Evolutionary conservation across 2,329 filamentous ascomycete species (phyloP), one percentile per base, ranked within the genome.

Genomic region (Aspergillus jensenii): DNA sequence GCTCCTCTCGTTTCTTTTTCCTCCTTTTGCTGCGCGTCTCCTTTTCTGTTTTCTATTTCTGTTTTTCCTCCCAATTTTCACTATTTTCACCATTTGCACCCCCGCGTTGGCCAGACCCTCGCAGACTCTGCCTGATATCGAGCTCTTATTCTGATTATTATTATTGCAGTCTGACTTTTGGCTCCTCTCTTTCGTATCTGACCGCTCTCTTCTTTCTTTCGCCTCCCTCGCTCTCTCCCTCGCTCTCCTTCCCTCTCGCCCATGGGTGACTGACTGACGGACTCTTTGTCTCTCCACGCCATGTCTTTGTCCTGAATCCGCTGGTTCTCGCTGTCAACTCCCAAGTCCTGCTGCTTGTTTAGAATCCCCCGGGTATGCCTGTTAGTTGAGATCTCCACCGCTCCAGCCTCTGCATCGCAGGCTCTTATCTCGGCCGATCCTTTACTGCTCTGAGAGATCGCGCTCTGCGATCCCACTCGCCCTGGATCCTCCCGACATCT

Each of bases 401-500:
- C 35, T 37, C 15, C 35, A 37, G 35, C 35, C 35, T 37, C 35
- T 37, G 35, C 35, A 37, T 15, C 35, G 35, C 35, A 37, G 35
- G 35, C 35, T n/a, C 44, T 46, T 46, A 14, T 46, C 12, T 27
- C 25, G 43, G 43, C 21, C 43, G 43, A 45, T 45, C 44, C 19
- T n/a, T 46, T 46, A 35, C 33, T 27, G 14, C 37, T 17, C 43
- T 43, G 14, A 15, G n/a, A 48, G 69, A 68, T 71, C 70, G 70
- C 70, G 27, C 59, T 62, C 56, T 52, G 71, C 71, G 70, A 71
- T 71, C 71, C 58, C 61, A 59, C 73, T 44, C 73, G 76, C 79
- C 78, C 75, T 82, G 79, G 79, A 81, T 80, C 74, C 75, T 69
- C 73, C 73, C 67, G 75, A 75, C 68, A 67, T 76, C 70, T 74